Evolutionary conservation across 495 filamentous ascomycete genomes (phyloP), one percentile per base, ranked within the genome.

Genomic region (Aspergillus panamensis): DNA sequence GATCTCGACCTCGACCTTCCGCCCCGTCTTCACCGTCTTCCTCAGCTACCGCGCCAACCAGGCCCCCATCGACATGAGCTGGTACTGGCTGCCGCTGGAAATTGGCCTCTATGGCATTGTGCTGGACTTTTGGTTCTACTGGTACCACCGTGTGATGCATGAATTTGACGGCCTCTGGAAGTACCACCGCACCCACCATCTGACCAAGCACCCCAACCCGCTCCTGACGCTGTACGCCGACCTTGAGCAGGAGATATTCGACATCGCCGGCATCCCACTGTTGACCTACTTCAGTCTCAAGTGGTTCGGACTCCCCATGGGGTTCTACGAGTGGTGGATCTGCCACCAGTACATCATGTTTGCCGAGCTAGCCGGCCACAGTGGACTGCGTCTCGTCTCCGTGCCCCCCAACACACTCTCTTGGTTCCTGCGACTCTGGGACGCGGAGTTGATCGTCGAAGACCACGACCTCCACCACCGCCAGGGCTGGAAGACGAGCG

Each of bases 51-150:
- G 55, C 12, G 48, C 33, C 48, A 42, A 39, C 42, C 43, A 57
- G 42, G 40, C 60, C 0, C 66, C 66, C 4, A 19, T 43, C 10
- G 13, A 50, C 10, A 48, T 64, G 29, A 67, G 64, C 51, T 77
- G 70, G 70, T 47, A 21, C 33, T 73, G 68, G 68, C 70, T 77
- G 0, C 66, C 67, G 0, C 57, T 77, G 6, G 65, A 75, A 42
- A 71, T 71, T 13, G 74, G 74, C 0, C 57, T 77, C 0, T 77
- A 77, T 33, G 73, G 71, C 3, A 69, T 75, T 19, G 59, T 77
- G n/a, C 71, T 77, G 48, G 74, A 77, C 58, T 77, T 77, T 57
- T 77, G 74, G 74, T 77, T 73, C 65, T 77, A 77, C 62, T 73
- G 71, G 70, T 77, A 74, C 40, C 74, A 77, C 55, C 73, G 73